These are phyloP conservation scores for Hydrangea macrophylla DNA, from an alignment of 148 eudicot species.

Conservation along the genomic window DNA sequence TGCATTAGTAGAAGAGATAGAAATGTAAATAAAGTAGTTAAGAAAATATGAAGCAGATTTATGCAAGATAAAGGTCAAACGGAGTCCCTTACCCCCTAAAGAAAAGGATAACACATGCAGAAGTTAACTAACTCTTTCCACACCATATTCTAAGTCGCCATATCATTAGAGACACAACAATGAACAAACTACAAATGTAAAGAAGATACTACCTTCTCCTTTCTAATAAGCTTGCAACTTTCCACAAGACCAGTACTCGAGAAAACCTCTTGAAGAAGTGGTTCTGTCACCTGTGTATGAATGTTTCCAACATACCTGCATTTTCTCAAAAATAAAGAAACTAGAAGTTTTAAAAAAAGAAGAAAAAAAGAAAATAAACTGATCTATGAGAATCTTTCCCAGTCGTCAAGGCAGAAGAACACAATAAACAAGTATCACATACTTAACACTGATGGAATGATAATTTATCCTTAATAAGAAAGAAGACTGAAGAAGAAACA, in stretches of 20 bases:
- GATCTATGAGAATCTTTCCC: conserved; percentile 30
- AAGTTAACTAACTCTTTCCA: neutral
- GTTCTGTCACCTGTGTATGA: conserved; percentile 96
- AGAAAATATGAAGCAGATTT: neutral
- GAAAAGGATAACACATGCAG: neutral
- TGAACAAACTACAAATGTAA: conserved; percentile 6
- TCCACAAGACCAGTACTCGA: conserved; percentile 89
- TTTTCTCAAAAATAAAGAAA: conserved; percentile 60
- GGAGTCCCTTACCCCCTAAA: too few species aligned
- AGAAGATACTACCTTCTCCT: conserved; percentile 66
- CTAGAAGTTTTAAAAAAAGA: conserved; percentile 46
- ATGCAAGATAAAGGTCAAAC: neutral
- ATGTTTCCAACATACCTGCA: conserved; percentile 98
- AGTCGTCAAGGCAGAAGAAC: conserved; percentile 1
- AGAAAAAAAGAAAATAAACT: conserved; percentile 19
- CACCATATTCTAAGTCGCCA: neutral
- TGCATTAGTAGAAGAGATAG: conserved; percentile 37
- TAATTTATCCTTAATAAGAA: neutral
- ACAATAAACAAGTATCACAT: neutral
- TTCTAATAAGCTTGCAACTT: conserved; percentile 91
- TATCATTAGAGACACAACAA: neutral
- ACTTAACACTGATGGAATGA: neutral
- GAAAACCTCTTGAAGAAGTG: conserved; percentile 91
- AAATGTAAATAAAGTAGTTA: conserved; percentile 6
- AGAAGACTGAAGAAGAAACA: neutral